Conservation (phyloP, 257 asterid species). For the Ilex aquifolium region DNA sequence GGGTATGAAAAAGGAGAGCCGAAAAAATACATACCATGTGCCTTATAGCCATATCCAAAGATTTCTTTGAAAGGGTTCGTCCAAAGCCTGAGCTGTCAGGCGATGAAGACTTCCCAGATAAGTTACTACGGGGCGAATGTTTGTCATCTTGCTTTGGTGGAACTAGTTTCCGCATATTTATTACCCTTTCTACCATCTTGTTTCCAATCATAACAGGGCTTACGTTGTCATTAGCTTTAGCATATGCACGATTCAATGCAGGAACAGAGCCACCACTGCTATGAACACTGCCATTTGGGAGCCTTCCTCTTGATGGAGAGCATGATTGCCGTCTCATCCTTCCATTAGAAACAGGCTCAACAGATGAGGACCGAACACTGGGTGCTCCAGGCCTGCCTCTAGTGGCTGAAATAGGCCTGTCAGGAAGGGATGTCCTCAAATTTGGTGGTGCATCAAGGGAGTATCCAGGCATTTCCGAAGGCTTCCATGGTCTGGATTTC, state of each 20-base stretch:
- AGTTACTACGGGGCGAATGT: slow-evolving; percentile 8
- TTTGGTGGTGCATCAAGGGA: slow-evolving; percentile 26
- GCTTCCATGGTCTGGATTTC: slow-evolving; percentile 20
- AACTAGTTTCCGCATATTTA: slow-evolving; percentile 25
- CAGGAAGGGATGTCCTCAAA: slow-evolving; percentile 19
- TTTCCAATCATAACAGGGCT: slow-evolving; percentile 22
- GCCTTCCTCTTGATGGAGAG: slow-evolving; percentile 15
- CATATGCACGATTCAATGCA: slow-evolving; percentile 19
- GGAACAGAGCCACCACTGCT: slow-evolving; percentile 21
- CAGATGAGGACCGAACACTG: slow-evolving; percentile 15
- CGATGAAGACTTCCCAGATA: slow-evolving; percentile 18
- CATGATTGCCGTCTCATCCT: slow-evolving; percentile 23
- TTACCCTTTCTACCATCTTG: slow-evolving; percentile 27
- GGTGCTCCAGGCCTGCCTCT: slow-evolving; percentile 22
- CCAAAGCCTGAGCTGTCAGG: slow-evolving; percentile 25
- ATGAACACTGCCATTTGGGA: slow-evolving; percentile 12
- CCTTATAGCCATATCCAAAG: slow-evolving; percentile 30
- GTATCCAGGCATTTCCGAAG: slow-evolving; percentile 12
- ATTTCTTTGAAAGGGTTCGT: slow-evolving; percentile 22
- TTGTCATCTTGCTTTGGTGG: slow-evolving; percentile 24
- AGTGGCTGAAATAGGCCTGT: slow-evolving; percentile 20
- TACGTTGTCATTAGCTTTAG: slow-evolving; percentile 16
- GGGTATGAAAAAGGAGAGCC: neutral
- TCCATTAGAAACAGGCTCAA: slow-evolving; percentile 21
- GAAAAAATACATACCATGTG: slow-evolving; percentile 22